phyloP scores from a whole-genome alignment of 495 filamentous ascomycete genomes.

The Penicillium paxilli region DNA sequence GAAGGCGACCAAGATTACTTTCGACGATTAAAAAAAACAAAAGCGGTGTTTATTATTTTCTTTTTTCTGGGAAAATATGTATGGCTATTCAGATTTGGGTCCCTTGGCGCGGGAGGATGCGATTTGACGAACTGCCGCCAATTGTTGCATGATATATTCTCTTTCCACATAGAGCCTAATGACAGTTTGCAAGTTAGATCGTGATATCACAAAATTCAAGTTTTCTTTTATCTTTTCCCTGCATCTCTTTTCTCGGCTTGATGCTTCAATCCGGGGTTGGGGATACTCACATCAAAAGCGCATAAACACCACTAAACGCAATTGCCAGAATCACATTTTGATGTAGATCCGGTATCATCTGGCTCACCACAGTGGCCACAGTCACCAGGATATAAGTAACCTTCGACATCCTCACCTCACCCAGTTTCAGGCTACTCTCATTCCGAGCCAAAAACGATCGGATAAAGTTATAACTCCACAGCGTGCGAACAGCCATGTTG shows the following conservation, averaged over 20 bases:
- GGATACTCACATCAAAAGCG: slow-evolving; percentile 64
- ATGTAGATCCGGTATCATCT: slow-evolving; percentile 8
- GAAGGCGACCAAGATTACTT: slow-evolving; percentile 88
- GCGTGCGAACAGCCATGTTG: slow-evolving; percentile 80
- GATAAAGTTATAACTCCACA: slow-evolving; percentile 79
- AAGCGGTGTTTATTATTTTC: neutral
- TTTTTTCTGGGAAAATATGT: no score
- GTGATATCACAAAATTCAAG: neutral
- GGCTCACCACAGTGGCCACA: slow-evolving; percentile 30
- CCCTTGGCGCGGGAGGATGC: slow-evolving; percentile 19
- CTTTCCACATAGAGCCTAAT: slow-evolving; percentile 61
- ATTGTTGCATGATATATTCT: slow-evolving; percentile 52
- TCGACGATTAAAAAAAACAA: slow-evolving; percentile 61
- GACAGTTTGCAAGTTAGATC: neutral
- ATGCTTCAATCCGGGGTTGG: no score
- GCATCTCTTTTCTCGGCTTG: no score
- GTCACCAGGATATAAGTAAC: slow-evolving; percentile 34
- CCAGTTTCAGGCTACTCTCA: slow-evolving; percentile 29
- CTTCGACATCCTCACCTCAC: slow-evolving; percentile 27
- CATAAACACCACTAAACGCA: slow-evolving; percentile 52
- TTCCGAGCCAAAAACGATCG: slow-evolving; percentile 52
- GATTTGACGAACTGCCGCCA: slow-evolving; percentile 37
- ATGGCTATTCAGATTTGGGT: slow-evolving; percentile 18
- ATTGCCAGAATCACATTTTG: slow-evolving; percentile 52
- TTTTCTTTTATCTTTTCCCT: neutral